Percentiles rank a stretch among this genome's conserved stretches.
Evolutionary conservation across 75 land plant species (phyloP).

Genomic region (Picea glauca): DNA sequence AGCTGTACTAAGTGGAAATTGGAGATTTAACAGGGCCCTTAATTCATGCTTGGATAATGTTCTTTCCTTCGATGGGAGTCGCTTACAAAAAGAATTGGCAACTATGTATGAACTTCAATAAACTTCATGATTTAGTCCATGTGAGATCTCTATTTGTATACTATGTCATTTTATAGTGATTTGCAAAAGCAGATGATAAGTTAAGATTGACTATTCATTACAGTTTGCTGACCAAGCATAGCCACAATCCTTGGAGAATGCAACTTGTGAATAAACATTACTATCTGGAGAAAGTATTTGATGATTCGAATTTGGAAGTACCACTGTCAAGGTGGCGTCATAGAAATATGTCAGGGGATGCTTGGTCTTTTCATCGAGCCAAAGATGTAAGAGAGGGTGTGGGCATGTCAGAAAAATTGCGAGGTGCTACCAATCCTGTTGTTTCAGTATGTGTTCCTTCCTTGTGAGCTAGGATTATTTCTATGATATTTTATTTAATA

Average conservation of each 20-base stretch:
- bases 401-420: not conserved
- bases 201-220: constrained; percentile 9
- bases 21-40: constrained; percentile 28
- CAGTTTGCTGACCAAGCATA: constrained; percentile 37
- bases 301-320: constrained; percentile 30
- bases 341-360: constrained; percentile 26
- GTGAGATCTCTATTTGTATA: not conserved
- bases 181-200: not conserved
- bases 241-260: constrained; percentile 28
- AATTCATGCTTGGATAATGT: constrained; percentile 35
- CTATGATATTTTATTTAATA: not conserved
- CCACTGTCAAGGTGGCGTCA: constrained; percentile 43
- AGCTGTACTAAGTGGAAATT: constrained; percentile 24
- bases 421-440: not conserved
- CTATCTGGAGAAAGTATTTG: constrained; percentile 41
- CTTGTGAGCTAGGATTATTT: not conserved
- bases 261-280: constrained; percentile 37
- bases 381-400: not conserved
- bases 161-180: not conserved
- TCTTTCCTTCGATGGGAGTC: constrained; percentile 42
- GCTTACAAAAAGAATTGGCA: constrained; percentile 44
- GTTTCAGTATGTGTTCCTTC: not conserved
- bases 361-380: not conserved
- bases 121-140: not conserved
- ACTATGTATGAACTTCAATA: constrained; percentile 26